Evolutionary conservation across 2,329 filamentous ascomycete species (phyloP).

Genomic region (Fusarium torulosum): DNA sequence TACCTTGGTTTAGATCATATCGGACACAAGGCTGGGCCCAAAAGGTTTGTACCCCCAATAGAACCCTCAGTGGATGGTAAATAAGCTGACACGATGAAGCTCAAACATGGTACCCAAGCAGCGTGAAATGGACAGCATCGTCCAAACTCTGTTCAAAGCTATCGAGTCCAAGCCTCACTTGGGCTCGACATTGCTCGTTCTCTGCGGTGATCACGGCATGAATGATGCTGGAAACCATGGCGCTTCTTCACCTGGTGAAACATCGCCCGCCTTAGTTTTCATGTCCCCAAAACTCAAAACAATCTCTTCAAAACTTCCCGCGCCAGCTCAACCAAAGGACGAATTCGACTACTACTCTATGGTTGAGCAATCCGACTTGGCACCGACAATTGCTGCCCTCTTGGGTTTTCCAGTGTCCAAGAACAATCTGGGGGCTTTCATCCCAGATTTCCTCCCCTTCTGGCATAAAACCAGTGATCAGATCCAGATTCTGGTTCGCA

Average conservation of each 20-base stretch:
- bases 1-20: slow-evolving; percentile 98
- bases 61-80: background rate
- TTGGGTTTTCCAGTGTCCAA: slow-evolving; percentile 88
- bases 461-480: slow-evolving; percentile 71
- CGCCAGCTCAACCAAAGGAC: slow-evolving; percentile 70
- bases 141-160: slow-evolving; percentile 79
- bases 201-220: slow-evolving; percentile 99
- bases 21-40: slow-evolving; percentile 93
- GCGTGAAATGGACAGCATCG: slow-evolving; percentile 89
- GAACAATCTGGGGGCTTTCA: slow-evolving; percentile 91
- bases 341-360: slow-evolving; percentile 87
- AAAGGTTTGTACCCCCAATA: slow-evolving; percentile 65
- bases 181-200: slow-evolving; percentile 81
- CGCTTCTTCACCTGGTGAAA: slow-evolving; percentile 92
- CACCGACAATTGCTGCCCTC: slow-evolving; percentile 87
- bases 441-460: slow-evolving; percentile 81
- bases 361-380: slow-evolving; percentile 95
- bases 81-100: slow-evolving; percentile 58
- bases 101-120: slow-evolving; percentile 95
- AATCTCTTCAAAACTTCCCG: slow-evolving; percentile 59
- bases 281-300: slow-evolving; percentile 83
- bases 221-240: slow-evolving; percentile 98
- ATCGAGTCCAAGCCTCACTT: slow-evolving; percentile 80
- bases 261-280: slow-evolving; percentile 91
- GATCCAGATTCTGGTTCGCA: slow-evolving; percentile 77